Conservation (phyloP, 208 protist species). For the Trypanosoma cruzi region DNA sequence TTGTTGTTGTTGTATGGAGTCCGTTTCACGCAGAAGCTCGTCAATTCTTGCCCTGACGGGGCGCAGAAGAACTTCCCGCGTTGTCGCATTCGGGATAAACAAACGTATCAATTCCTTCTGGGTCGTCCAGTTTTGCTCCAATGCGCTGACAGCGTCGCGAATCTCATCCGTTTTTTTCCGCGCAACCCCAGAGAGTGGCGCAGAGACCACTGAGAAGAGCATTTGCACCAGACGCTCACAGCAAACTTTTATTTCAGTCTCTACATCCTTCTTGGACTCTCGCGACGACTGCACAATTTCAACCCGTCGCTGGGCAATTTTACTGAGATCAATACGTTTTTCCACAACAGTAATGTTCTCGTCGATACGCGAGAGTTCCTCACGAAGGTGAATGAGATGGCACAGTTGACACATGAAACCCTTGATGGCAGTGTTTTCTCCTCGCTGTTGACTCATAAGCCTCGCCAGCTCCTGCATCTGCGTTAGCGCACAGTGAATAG, state of each 20-base stretch:
- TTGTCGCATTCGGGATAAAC: conserved; percentile 19
- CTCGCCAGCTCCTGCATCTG: conserved; percentile 63
- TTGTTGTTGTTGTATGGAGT: conserved; percentile 7
- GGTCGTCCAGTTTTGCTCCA: conserved; percentile 1
- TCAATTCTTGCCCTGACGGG: conserved; percentile 25
- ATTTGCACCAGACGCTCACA: conserved; percentile 56
- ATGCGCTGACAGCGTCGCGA: conserved; percentile 8
- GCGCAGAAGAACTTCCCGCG: conserved; percentile 27
- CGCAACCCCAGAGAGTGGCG: conserved; percentile 53
- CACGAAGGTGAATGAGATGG: conserved; percentile 77
- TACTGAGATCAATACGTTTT: conserved; percentile 65
- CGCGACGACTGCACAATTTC: conserved; percentile 79
- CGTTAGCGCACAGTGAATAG: conserved; percentile 63
- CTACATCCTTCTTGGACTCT: conserved; percentile 85
- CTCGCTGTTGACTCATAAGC: conserved; percentile 40
- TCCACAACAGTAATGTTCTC: conserved; percentile 86
- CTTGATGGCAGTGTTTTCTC: conserved; percentile 29
- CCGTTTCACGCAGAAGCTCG: conserved; percentile 26
- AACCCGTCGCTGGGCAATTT: conserved; percentile 57
- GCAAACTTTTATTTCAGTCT: conserved; percentile 63
- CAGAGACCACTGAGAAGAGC: conserved; percentile 50
- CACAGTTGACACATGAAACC: conserved; percentile 66
- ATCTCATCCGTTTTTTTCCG: conserved; percentile 40
- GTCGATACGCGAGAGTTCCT: conserved; percentile 75
- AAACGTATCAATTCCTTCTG: conserved; percentile 9